Percentiles rank a stretch among this genome's conserved stretches.
phyloP scores from a whole-genome alignment of 2,329 filamentous ascomycete species.

The Aspergillus brasiliensis region DNA sequence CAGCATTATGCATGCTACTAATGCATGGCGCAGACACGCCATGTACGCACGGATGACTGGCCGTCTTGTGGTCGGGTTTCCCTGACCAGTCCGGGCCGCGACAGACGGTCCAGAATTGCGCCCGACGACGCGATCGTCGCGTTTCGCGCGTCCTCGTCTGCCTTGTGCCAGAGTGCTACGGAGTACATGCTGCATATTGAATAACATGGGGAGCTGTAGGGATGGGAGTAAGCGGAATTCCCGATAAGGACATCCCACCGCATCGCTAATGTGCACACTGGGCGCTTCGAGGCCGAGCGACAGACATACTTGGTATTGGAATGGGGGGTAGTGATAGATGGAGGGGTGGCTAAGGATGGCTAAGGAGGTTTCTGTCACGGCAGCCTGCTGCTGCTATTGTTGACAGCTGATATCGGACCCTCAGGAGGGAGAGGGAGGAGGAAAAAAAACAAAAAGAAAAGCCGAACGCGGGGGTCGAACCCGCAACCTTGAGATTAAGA shows the following conservation, averaged over 20 bases:
- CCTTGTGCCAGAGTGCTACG: not conserved
- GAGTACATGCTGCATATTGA: not conserved
- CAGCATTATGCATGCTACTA: constrained; percentile 1
- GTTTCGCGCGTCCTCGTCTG: not conserved
- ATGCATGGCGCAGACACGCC: not conserved
- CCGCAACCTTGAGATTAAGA: constrained; percentile 49
- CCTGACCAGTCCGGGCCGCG: not conserved
- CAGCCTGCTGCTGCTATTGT: too few relatives aligned
- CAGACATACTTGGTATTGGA: too few relatives aligned
- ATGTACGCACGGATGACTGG: constrained; percentile 1
- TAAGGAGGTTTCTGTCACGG: too few relatives aligned
- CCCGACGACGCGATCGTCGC: not conserved
- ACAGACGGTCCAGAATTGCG: not conserved
- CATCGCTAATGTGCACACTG: too few relatives aligned
- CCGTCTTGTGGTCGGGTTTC: not conserved
- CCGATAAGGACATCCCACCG: not conserved
- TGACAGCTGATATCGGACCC: not conserved
- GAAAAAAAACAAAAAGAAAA: constrained; percentile 19
- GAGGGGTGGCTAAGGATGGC: too few relatives aligned
- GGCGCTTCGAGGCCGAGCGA: too few relatives aligned
- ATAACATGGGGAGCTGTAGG: not conserved
- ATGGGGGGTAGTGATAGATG: too few relatives aligned
- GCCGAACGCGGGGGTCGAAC: constrained; percentile 47
- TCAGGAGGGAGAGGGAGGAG: not conserved
- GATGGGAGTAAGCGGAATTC: not conserved